These are phyloP conservation scores for Fomitopsis pulvina DNA, from an alignment of 768 basidiomycete species.

Conservation along the genomic window DNA sequence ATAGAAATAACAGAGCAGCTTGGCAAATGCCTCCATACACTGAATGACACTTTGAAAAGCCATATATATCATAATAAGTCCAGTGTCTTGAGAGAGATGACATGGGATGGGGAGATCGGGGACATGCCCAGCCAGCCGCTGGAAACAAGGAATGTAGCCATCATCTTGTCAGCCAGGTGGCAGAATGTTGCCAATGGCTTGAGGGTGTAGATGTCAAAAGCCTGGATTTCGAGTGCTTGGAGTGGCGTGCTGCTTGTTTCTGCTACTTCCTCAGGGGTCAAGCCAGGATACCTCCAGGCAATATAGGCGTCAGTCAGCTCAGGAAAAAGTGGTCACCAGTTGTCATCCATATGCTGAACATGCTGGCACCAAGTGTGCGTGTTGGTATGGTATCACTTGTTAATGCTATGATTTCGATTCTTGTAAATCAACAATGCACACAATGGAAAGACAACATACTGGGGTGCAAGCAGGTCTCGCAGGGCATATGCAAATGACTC, in stretches of 20 bases:
- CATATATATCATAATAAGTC: constrained; percentile 7
- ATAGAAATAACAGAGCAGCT: constrained; percentile 12
- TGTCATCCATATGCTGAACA: not conserved
- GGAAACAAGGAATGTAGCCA: not conserved
- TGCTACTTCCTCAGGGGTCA: no score
- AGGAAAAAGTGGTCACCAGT: not conserved
- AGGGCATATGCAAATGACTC: no score
- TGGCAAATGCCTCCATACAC: constrained; percentile 15
- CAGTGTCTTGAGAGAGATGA: constrained; percentile 13
- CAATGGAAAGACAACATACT: no score
- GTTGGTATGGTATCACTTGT: not conserved
- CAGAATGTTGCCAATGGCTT: not conserved
- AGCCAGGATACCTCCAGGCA: not conserved
- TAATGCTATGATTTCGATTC: not conserved
- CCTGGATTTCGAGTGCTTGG: constrained; percentile 1
- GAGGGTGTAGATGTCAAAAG: constrained; percentile 4
- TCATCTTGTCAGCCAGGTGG: not conserved
- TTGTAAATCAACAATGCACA: no score
- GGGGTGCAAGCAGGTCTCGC: no score
- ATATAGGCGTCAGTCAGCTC: constrained; percentile 4
- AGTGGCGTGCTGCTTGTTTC: not conserved
- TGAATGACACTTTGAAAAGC: constrained; percentile 13
- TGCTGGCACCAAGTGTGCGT: constrained; percentile 6
- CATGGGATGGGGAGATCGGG: constrained; percentile 4
- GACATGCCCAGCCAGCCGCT: constrained; percentile 7